Percentiles rank a stretch among this genome's conserved stretches.
phyloP scores from a whole-genome alignment of 2,329 filamentous ascomycete genomes.

The Pseudogymnoascus pannorum region DNA sequence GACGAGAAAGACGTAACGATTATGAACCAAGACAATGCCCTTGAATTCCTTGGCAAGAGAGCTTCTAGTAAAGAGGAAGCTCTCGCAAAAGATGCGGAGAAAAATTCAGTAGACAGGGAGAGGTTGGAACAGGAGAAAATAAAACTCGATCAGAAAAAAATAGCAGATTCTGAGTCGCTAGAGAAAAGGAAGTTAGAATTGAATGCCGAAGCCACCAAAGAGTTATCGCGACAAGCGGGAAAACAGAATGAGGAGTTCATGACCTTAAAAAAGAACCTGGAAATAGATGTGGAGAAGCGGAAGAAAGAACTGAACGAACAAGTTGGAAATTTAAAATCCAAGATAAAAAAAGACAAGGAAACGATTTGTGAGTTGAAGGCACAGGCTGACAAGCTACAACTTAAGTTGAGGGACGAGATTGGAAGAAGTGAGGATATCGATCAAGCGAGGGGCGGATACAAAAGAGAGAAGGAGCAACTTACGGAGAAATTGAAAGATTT shows the following conservation, averaged over 20 bases:
- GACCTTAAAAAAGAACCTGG: slow-evolving; percentile 5
- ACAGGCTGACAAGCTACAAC: not conserved
- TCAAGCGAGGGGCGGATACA: slow-evolving; percentile 11
- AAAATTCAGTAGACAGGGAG: not conserved
- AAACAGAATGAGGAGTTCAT: not conserved
- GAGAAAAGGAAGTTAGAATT: not conserved
- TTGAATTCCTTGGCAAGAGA: not conserved
- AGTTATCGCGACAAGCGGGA: not conserved
- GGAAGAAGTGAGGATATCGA: slow-evolving; percentile 9
- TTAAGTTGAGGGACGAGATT: slow-evolving; percentile 8
- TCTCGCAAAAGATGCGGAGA: not conserved
- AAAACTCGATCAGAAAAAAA: not conserved
- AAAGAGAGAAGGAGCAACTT: slow-evolving; percentile 10
- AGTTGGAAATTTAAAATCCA: slow-evolving; percentile 8
- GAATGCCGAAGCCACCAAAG: not conserved
- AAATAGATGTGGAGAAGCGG: slow-evolving; percentile 11
- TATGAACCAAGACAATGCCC: not conserved
- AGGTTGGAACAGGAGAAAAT: not conserved
- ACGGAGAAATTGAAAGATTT: slow-evolving; percentile 12
- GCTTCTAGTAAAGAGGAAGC: not conserved
- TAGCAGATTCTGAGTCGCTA: not conserved
- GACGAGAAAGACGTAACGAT: not conserved
- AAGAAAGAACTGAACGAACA: slow-evolving; percentile 8
- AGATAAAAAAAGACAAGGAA: slow-evolving; percentile 7
- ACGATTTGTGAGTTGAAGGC: slow-evolving; percentile 9